These are phyloP conservation scores for Clohesyomyces aquaticus DNA, from an alignment of 495 filamentous ascomycete genomes.

Conservation along the genomic window DNA sequence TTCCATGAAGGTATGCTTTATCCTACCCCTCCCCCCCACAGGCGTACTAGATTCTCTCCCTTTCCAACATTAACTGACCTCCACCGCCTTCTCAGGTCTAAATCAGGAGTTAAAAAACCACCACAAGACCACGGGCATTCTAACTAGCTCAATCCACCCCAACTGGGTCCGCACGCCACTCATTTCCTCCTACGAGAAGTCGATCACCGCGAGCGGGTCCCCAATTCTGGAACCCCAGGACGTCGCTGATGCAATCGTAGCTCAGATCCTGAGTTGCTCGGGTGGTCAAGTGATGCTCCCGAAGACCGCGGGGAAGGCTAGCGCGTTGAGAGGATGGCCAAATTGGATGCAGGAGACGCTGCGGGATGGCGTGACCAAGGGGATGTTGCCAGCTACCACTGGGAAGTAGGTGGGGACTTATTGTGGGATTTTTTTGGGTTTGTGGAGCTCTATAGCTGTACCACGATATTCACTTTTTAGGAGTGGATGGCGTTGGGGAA, in stretches of 20 bases:
- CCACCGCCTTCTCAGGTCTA: conserved; percentile 29
- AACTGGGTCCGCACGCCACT: conserved; percentile 44
- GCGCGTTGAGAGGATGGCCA: conserved; percentile 18
- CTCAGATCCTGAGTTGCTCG: conserved; percentile 22
- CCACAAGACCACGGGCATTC: conserved; percentile 42
- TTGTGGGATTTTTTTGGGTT: too few relatives aligned
- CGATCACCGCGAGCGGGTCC: conserved; percentile 11
- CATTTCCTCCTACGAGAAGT: conserved; percentile 25
- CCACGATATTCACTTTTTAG: too few relatives aligned
- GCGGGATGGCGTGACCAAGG: conserved; percentile 6
- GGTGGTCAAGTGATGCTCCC: conserved; percentile 35
- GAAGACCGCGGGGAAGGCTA: background rate
- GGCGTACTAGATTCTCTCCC: too few relatives aligned
- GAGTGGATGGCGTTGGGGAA: too few relatives aligned
- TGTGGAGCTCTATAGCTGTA: too few relatives aligned
- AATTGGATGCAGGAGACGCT: conserved; percentile 36
- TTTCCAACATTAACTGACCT: too few relatives aligned
- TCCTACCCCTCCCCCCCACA: background rate
- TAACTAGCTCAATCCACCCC: conserved; percentile 47
- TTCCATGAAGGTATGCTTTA: conserved; percentile 58
- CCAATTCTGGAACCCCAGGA: conserved; percentile 19
- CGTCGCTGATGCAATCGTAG: conserved; percentile 32
- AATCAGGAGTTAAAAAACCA: conserved; percentile 42
- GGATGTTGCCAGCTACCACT: conserved; percentile 2
- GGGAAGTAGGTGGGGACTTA: too few relatives aligned